phyloP scores from a whole-genome alignment of 805 yeast genomes.

The Tetrapisispora namnaoensis region DNA sequence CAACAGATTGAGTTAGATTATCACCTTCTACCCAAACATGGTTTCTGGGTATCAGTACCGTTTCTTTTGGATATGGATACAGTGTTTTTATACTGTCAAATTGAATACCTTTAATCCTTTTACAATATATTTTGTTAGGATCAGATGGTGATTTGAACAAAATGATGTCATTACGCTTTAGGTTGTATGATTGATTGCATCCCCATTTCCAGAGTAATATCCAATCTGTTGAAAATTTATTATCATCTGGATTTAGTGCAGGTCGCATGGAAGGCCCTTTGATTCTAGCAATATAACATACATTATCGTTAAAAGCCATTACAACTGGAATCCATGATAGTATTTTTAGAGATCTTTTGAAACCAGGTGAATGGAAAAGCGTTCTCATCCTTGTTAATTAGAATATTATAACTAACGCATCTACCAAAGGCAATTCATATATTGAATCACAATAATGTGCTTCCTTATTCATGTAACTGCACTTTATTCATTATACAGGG shows the following conservation, averaged over 20 bases:
- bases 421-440: not conserved
- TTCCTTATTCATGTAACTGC: no score
- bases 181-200: slow-evolving; percentile 36
- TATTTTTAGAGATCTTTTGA: slow-evolving; percentile 23
- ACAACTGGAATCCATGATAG: slow-evolving; percentile 75
- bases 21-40: slow-evolving; percentile 97
- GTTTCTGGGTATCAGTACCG: slow-evolving; percentile 57
- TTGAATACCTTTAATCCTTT: slow-evolving; percentile 65
- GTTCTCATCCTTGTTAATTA: not conserved
- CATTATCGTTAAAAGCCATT: slow-evolving; percentile 57
- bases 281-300: slow-evolving; percentile 61
- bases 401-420: not conserved
- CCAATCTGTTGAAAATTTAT: slow-evolving; percentile 41
- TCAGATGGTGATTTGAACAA: slow-evolving; percentile 72
- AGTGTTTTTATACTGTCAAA: slow-evolving; percentile 61
- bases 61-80: slow-evolving; percentile 50
- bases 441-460: no score
- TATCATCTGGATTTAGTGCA: slow-evolving; percentile 61
- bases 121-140: slow-evolving; percentile 66
- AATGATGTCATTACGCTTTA: slow-evolving; percentile 60
- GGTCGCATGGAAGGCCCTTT: slow-evolving; percentile 87
- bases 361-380: not conserved
- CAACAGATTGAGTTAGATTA: slow-evolving; percentile 66
- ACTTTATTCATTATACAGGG: no score
- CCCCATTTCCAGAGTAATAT: slow-evolving; percentile 63